Evolutionary conservation across 75 land plant genomes (phyloP).

Genomic region (Selaginella tamariscina): DNA sequence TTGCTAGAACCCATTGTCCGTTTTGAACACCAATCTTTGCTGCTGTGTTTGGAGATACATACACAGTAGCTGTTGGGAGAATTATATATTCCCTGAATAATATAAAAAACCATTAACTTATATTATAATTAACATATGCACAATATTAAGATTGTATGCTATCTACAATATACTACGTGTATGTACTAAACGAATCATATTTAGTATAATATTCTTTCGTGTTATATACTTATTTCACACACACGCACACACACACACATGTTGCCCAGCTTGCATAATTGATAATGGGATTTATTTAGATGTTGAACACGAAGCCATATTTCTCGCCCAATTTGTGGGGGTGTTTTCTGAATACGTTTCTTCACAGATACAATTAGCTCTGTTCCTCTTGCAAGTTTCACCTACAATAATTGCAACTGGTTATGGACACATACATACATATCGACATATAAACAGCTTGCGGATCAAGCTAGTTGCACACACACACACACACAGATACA

Average conservation of each 20-base stretch:
- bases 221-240: too few relatives aligned
- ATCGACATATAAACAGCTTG: too few relatives aligned
- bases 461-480: too few relatives aligned
- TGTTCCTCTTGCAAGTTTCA: slow-evolving; percentile 72
- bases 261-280: slow-evolving; percentile 28
- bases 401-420: slow-evolving; percentile 19
- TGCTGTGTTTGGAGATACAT: slow-evolving; percentile 61
- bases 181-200: too few relatives aligned
- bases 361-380: slow-evolving; percentile 88
- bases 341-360: slow-evolving; percentile 31
- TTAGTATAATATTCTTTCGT: too few relatives aligned
- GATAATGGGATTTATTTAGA: slow-evolving; percentile 28
- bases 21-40: slow-evolving; percentile 26
- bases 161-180: too few relatives aligned
- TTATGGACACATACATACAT: too few relatives aligned
- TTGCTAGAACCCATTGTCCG: slow-evolving; percentile 44
- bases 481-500: too few relatives aligned
- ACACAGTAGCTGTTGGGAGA: slow-evolving; percentile 53
- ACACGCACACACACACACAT: too few relatives aligned
- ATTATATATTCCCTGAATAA: slow-evolving; percentile 25
- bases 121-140: too few relatives aligned
- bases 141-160: too few relatives aligned
- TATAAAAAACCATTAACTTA: too few relatives aligned
- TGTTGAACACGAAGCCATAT: slow-evolving; percentile 69
- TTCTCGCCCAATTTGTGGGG: slow-evolving; percentile 15